Base-by-base conservation (phyloP, 2,329 filamentous ascomycete species). In the Aspergillus thermomutatus region DNA sequence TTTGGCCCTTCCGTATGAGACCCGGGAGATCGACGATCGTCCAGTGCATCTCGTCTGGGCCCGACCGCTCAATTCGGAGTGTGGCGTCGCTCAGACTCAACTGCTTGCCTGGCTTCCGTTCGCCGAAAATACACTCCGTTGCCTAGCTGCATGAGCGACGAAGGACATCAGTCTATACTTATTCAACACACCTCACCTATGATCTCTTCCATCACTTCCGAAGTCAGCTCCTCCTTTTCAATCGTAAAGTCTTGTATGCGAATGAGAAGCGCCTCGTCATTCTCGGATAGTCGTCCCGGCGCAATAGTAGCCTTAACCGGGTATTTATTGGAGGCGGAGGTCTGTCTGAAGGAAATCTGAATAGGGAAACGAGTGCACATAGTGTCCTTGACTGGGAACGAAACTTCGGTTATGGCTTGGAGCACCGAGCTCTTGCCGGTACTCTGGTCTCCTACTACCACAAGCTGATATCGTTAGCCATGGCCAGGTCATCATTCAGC, bases 341-440 rank as follows among this genome's bases (percentile, higher is more conserved):
- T 49, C 25, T 57, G 55, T 27, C 53, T 31, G 21, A 58, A 58
- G 1, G 52, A 49, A 4, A 58, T 55, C 48, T 57, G 52, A 7
- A 54, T 51, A 1, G 55, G 51, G 14, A 54, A 57, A 11, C 52
- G 47, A 9, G 55, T 57, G n/a, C 55, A 57, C 7, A 50, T 54
- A 3, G n/a, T 27, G 6, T 54, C 46, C 7, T 54, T 34, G 3
- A 54, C 46, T 0, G 55, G 55, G n/a, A 57, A 54, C 6, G 52
- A 50, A 7, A 54, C 45, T 10, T 57, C 50, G 3, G 49, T 58
- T 8, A 53, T 47, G 11, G 54, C 59, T 26, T 59, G 52, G 14
- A 61, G 47, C 3, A 61, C 58, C 8, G 56, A 59, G 23, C 54
- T 59, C 28, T 58, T 52, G 17, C 58, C 59, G 26, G 52, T 49